Evolutionary conservation across 768 basidiomycete genomes (phyloP).

Genomic region (Pulveroboletus sp.): DNA sequence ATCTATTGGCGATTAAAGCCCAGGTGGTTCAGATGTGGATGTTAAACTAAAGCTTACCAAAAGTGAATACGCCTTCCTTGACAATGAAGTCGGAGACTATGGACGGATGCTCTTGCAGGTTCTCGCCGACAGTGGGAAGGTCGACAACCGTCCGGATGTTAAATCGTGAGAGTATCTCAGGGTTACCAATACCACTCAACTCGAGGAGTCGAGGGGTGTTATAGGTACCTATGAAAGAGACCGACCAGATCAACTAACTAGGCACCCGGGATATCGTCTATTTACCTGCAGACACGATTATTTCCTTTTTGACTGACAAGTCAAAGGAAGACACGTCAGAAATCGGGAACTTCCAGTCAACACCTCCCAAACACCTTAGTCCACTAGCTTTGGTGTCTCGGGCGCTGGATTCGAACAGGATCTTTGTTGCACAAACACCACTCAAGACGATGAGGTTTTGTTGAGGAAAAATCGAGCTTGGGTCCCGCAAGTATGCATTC

Average conservation of each 20-base stretch:
- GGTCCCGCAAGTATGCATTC: constrained; percentile 13
- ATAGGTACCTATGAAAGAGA: constrained; percentile 4
- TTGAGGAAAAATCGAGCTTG: constrained; percentile 4
- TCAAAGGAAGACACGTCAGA: not conserved
- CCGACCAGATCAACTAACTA: not conserved
- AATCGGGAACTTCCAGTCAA: constrained; percentile 7
- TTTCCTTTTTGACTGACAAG: constrained; percentile 5
- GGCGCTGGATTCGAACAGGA: constrained; percentile 4
- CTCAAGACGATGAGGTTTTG: constrained; percentile 6
- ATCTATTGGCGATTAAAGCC: not conserved
- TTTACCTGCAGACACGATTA: constrained; percentile 5
- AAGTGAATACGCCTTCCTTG: constrained; percentile 9
- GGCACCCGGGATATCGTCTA: not conserved
- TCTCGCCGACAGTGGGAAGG: constrained; percentile 19
- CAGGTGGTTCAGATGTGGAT: not conserved
- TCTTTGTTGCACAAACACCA: constrained; percentile 9
- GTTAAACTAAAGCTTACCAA: constrained; percentile 3
- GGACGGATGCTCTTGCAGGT: constrained; percentile 15
- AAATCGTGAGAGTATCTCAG: constrained; percentile 10
- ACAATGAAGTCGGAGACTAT: constrained; percentile 14
- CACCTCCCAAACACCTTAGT: constrained; percentile 8
- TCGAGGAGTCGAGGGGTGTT: constrained; percentile 20
- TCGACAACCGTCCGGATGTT: constrained; percentile 5
- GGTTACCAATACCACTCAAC: constrained; percentile 16
- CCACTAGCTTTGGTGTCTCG: constrained; percentile 12